Percentiles rank a stretch among this genome's conserved stretches.
Evolutionary conservation across 352 stramenopile genomes (phyloP).

Genomic region (Phytophthora idaei): DNA sequence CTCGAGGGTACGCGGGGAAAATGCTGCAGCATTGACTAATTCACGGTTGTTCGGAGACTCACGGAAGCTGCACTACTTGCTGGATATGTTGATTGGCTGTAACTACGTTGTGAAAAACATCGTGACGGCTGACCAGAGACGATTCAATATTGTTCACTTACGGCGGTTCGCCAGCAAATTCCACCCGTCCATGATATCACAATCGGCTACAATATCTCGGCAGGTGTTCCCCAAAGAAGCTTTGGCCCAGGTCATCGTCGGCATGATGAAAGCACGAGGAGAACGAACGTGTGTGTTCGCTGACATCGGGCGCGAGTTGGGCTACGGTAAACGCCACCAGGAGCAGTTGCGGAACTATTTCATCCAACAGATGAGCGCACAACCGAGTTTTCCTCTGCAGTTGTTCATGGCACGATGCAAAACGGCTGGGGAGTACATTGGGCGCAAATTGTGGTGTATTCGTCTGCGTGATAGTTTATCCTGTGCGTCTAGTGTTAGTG

Average conservation of each 20-base stretch:
- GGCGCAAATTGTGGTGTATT: constrained; percentile 83
- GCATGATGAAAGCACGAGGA: constrained; percentile 65
- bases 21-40: constrained; percentile 60
- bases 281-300: constrained; percentile 81
- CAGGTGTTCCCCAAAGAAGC: constrained; percentile 69
- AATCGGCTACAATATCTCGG: constrained; percentile 53
- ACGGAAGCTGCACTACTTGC: constrained; percentile 80
- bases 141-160: constrained; percentile 87
- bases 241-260: constrained; percentile 62
- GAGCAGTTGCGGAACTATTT: constrained; percentile 87
- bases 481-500: constrained; percentile 1
- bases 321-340: constrained; percentile 77
- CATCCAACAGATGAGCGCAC: constrained; percentile 68
- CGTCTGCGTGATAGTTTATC: constrained; percentile 42
- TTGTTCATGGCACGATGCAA: constrained; percentile 86
- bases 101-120: constrained; percentile 82
- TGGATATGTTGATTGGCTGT: constrained; percentile 73
- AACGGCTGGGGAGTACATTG: constrained; percentile 57
- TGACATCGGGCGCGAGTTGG: constrained; percentile 84
- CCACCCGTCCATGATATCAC: constrained; percentile 72
- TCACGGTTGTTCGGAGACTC: constrained; percentile 70
- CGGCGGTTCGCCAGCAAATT: constrained; percentile 66
- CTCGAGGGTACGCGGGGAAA: constrained; percentile 59
- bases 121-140: constrained; percentile 60
- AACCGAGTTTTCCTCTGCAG: constrained; percentile 67